These are phyloP conservation scores for Polygonum aviculare DNA, from an alignment of 148 eudicot genomes.

Conservation along the genomic window DNA sequence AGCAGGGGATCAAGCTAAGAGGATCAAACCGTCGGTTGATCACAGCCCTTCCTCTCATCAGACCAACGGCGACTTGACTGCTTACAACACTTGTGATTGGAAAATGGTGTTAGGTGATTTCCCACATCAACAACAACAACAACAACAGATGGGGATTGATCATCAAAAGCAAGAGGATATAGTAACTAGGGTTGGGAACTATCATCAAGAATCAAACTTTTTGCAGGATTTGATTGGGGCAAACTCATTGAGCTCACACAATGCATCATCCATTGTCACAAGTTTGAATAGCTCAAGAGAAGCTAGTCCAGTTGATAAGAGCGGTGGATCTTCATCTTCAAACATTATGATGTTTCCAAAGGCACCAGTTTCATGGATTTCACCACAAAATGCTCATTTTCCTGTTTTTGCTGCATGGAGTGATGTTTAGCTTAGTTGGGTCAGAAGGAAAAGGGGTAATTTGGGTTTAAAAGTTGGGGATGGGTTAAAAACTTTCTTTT, in stretches of 20 bases:
- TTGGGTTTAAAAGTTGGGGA: neutral
- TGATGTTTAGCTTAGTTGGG: constrained; percentile 24
- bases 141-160: neutral
- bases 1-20: constrained; percentile 64
- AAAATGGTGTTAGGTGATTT: constrained; percentile 7
- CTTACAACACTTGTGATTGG: constrained; percentile 4
- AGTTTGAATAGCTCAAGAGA: constrained; percentile 72
- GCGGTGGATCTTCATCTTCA: constrained; percentile 16
- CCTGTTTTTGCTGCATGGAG: constrained; percentile 70
- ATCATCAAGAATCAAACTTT: constrained; percentile 1
- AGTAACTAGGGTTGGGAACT: neutral
- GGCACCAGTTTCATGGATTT: constrained; percentile 29
- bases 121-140: neutral
- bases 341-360: constrained; percentile 1
- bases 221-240: constrained; percentile 1
- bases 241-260: constrained; percentile 18
- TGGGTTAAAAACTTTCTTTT: neutral
- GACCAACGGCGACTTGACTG: neutral
- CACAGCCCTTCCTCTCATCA: neutral
- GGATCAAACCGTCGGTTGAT: constrained; percentile 39
- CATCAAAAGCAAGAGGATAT: neutral
- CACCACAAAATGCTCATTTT: constrained; percentile 27
- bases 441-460: neutral
- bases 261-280: constrained; percentile 53
- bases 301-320: constrained; percentile 48